These are phyloP conservation scores for Lyophyllum atratum DNA, from an alignment of 768 basidiomycete species.

Conservation along the genomic window DNA sequence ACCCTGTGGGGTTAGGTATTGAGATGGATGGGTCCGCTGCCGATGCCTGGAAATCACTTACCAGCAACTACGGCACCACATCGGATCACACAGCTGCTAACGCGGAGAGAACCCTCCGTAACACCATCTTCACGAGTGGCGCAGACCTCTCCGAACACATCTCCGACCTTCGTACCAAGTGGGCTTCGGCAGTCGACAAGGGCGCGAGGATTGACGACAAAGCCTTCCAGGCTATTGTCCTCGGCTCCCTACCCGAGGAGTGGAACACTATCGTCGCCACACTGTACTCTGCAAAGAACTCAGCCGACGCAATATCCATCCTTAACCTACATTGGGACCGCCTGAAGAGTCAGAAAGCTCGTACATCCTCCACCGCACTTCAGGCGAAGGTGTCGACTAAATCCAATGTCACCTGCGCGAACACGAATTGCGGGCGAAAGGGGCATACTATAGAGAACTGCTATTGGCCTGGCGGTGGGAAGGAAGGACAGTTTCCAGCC, in stretches of 20 bases:
- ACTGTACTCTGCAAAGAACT: constrained; percentile 1
- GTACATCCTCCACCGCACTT: background rate
- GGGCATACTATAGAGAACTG: constrained; percentile 29
- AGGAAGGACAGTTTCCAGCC: constrained; percentile 34
- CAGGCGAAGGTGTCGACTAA: background rate
- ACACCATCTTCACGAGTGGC: constrained; percentile 6
- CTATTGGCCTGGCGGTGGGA: constrained; percentile 35
- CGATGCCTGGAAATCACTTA: constrained; percentile 19
- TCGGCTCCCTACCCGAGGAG: constrained; percentile 16
- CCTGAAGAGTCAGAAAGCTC: background rate
- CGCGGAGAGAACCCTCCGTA: constrained; percentile 8
- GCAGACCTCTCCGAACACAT: constrained; percentile 17
- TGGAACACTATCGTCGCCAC: constrained; percentile 17
- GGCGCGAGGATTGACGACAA: constrained; percentile 18
- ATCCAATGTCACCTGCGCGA: constrained; percentile 7
- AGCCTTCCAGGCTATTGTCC: constrained; percentile 17
- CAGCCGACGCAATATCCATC: constrained; percentile 2
- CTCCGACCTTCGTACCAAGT: constrained; percentile 12
- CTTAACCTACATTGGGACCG: constrained; percentile 1
- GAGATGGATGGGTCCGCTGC: constrained; percentile 16
- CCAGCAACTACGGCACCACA: background rate
- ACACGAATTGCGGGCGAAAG: constrained; percentile 23
- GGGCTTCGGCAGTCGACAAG: constrained; percentile 13
- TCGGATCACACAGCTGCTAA: constrained; percentile 11
- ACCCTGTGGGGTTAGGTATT: constrained; percentile 17